Conservation (phyloP, 1,284 basidiomycete species). For the Vanrija humicola region DNA sequence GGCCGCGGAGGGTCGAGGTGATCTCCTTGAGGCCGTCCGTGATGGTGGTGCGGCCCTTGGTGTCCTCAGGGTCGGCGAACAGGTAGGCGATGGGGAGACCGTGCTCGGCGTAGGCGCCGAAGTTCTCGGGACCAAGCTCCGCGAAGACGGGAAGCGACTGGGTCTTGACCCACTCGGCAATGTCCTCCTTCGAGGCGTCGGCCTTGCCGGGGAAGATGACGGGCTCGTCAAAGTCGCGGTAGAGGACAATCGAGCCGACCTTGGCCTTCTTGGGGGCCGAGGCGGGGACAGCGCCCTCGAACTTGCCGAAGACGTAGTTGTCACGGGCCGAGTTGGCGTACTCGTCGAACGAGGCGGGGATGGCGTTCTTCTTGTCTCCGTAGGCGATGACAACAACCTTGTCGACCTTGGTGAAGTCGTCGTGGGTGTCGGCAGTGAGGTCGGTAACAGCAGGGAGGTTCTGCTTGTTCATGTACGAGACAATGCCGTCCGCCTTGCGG, state of each 20-base stretch:
- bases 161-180: constrained; percentile 74
- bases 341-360: constrained; percentile 68
- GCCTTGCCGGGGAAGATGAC: constrained; percentile 63
- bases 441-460: constrained; percentile 88
- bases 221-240: constrained; percentile 88
- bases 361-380: constrained; percentile 63
- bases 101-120: constrained; percentile 75
- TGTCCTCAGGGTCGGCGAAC: constrained; percentile 76
- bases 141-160: constrained; percentile 86
- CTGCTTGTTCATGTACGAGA: constrained; percentile 99
- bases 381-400: constrained; percentile 88
- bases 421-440: constrained; percentile 69
- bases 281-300: constrained; percentile 66
- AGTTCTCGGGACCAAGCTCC: constrained; percentile 94
- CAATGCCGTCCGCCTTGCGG: constrained; percentile 91
- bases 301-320: constrained; percentile 84
- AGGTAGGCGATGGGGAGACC: constrained; percentile 89
- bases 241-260: constrained; percentile 80
- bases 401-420: constrained; percentile 85
- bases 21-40: constrained; percentile 69
- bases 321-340: constrained; percentile 86
- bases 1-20: constrained; percentile 75
- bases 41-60: constrained; percentile 57
- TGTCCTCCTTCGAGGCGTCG: constrained; percentile 58
- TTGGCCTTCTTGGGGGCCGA: constrained; percentile 65